Conservation (phyloP, 2,329 filamentous ascomycete genomes). For the Verticillium longisporum region DNA sequence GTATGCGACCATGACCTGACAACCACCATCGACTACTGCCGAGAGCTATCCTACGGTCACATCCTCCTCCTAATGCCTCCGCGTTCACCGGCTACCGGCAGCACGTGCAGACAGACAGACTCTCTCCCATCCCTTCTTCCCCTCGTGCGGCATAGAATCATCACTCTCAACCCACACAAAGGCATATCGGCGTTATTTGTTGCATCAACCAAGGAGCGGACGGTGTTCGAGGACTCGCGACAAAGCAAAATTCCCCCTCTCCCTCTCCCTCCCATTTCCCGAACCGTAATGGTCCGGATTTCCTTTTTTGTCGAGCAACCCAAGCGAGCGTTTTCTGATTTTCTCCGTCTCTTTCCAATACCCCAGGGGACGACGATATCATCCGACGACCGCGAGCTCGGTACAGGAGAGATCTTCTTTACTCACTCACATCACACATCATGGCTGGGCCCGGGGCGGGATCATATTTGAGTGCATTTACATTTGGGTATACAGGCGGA, state of each 20-base stretch:
- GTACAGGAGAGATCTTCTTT: conserved; percentile 30
- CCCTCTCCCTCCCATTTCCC: neutral
- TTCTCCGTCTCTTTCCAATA: conserved; percentile 25
- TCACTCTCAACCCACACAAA: conserved; percentile 13
- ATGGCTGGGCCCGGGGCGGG: conserved; percentile 49
- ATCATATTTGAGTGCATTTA: conserved; percentile 44
- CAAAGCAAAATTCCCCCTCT: conserved; percentile 24
- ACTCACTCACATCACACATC: conserved; percentile 34
- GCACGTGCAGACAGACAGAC: conserved; percentile 19
- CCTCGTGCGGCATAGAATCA: conserved; percentile 17
- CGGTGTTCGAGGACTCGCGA: conserved; percentile 29
- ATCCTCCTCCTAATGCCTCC: neutral
- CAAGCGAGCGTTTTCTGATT: conserved; percentile 36
- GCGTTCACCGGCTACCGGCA: conserved; percentile 36
- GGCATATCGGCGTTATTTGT: conserved; percentile 19
- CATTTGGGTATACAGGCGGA: conserved; percentile 43
- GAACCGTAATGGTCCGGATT: conserved; percentile 1
- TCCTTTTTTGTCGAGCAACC: conserved; percentile 25
- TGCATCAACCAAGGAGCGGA: conserved; percentile 30
- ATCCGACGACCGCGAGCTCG: conserved; percentile 37
- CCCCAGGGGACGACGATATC: conserved; percentile 12
- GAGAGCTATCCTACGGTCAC: conserved; percentile 29
- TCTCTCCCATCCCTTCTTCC: conserved; percentile 8
- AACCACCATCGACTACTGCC: conserved; percentile 44
- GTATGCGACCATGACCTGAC: conserved; percentile 83